Evolutionary conservation across 2,329 filamentous ascomycete species (phyloP).

Genomic region (Cladophialophora exuberans): DNA sequence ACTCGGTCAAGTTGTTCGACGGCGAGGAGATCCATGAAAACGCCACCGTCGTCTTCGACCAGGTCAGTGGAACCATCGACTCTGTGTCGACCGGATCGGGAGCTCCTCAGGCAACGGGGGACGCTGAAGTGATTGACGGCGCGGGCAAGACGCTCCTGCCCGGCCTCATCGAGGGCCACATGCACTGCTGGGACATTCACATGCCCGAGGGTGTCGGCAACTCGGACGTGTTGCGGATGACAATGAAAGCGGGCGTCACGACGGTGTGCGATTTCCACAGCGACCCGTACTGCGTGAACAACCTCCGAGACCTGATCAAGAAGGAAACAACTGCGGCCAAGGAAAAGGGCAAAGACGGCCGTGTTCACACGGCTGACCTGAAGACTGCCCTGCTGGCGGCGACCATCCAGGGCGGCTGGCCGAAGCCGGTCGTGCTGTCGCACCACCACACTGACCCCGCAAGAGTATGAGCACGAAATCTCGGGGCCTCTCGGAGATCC

Average conservation of each 20-base stretch:
- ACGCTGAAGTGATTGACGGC: conserved; percentile 29
- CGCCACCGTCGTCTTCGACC: conserved; percentile 29
- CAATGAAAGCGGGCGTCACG: conserved; percentile 29
- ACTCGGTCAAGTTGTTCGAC: conserved; percentile 29
- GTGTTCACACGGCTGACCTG: conserved; percentile 40
- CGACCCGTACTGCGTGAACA: conserved; percentile 25
- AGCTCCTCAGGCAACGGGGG: neutral
- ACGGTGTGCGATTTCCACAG: conserved; percentile 32
- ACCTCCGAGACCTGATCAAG: conserved; percentile 18
- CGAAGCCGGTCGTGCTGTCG: conserved; percentile 38
- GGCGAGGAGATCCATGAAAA: conserved; percentile 18
- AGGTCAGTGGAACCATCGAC: conserved; percentile 21
- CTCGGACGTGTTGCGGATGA: conserved; percentile 15
- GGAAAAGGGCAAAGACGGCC: conserved; percentile 15
- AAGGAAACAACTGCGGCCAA: conserved; percentile 24
- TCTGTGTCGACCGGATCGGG: conserved; percentile 20
- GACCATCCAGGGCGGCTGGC: conserved; percentile 57
- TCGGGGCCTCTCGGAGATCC: no score
- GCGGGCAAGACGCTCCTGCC: conserved; percentile 29
- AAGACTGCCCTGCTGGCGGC: conserved; percentile 54
- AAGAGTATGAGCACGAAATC: no score
- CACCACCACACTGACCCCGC: conserved; percentile 36
- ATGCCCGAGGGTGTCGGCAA: conserved; percentile 23
- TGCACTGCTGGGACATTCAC: conserved; percentile 26
- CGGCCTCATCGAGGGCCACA: conserved; percentile 31